These are phyloP conservation scores for Aspergillus hortae DNA, from an alignment of 2,329 filamentous ascomycete genomes.

Conservation along the genomic window DNA sequence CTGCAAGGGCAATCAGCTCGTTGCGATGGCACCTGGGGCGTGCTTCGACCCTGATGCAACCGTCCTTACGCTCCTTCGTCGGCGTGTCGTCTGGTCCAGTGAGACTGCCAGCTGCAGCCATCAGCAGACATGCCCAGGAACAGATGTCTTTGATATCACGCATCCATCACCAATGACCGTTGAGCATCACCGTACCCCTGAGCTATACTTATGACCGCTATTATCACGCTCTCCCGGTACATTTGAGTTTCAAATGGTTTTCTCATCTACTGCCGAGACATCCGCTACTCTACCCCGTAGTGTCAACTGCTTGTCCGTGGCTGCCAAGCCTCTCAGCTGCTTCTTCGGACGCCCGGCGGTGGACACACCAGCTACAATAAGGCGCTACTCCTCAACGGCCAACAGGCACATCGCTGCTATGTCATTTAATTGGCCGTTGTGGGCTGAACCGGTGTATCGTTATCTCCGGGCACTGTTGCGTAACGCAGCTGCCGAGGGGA, in stretches of 20 bases:
- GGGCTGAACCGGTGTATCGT: constrained; percentile 4
- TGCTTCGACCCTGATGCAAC: constrained; percentile 3
- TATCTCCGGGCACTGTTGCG: constrained; percentile 5
- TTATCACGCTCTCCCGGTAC: no score
- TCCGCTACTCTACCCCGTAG: no score
- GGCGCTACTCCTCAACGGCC: not conserved
- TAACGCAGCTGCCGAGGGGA: constrained; percentile 1
- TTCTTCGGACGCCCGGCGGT: constrained; percentile 11
- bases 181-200: not conserved
- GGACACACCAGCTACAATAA: constrained; percentile 1
- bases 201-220: not conserved
- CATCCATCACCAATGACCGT: not conserved
- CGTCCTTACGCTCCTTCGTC: not conserved
- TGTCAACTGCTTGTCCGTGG: constrained; percentile 1
- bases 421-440: not conserved
- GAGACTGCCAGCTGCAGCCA: not conserved
- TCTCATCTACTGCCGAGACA: no score
- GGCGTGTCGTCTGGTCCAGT: not conserved
- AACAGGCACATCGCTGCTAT: not conserved
- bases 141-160: not conserved
- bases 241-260: no score
- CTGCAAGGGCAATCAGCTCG: not conserved
- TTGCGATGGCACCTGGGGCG: not conserved
- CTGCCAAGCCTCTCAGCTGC: constrained; percentile 5
- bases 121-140: constrained; percentile 4